Base-by-base conservation (phyloP, 139 green algal genomes). In the Picochlorum sp. region DNA sequence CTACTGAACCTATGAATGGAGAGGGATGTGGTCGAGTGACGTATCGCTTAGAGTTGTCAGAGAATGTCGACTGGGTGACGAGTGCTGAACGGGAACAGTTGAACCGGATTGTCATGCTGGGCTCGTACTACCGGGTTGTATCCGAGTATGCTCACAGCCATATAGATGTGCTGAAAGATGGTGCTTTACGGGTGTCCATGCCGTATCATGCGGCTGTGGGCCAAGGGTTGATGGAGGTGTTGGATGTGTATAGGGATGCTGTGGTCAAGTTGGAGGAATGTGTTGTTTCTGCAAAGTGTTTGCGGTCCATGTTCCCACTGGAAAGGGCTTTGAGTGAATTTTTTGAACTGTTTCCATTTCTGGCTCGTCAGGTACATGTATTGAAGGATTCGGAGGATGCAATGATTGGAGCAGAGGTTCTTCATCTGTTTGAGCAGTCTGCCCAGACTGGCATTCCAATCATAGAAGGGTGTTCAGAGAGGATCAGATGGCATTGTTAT, bases 401-500 rank as follows among this genome's bases (percentile, higher is more conserved):
- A 6, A 51, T 85, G 47, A 21, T 13, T 1, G 86, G 81, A 4
- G 64, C 63, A 5, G 34, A 70, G 24, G 54, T 95, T 60, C 70
- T 92, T 67, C 56, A 54, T 4, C n/a, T 77, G 9, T 69, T 96
- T 59, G 63, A 76, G 16, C 56, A 41, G 3, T 70, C 24, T 14
- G 69, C 72, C 6, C 66, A 67, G 18, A 82, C 72, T 60, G 89
- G 89, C n/a, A 30, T 81, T 47, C 89, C 87, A 1, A 56, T 63
- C n/a, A 62, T 96, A 66, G 76, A 92, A 37, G 77, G 81, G 6
- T 83, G 70, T 54, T 63, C 87, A 47, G 50, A 64, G 59, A 78
- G 89, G 6, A 76, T 96, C 50, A 70, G 89, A 37, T 96, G 90
- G 89, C 85, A 96, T 76, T 90, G 79, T 80, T 79, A 92, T 62